phyloP scores from a whole-genome alignment of 2,329 filamentous ascomycete genomes.

The Fusarium anguioides region DNA sequence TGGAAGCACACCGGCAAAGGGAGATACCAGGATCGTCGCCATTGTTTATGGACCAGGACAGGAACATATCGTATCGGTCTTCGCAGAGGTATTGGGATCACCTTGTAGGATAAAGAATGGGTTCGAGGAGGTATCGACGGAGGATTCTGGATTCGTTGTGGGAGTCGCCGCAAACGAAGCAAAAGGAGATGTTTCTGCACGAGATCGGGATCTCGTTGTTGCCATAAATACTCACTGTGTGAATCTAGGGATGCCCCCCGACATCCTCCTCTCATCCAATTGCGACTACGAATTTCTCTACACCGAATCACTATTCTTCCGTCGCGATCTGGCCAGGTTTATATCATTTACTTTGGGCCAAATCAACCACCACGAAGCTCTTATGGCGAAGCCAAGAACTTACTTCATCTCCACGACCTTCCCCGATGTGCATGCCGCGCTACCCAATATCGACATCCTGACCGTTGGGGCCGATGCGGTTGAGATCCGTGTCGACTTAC shows the following conservation, averaged over 20 bases:
- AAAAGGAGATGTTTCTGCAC: constrained; percentile 66
- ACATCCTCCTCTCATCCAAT: constrained; percentile 70
- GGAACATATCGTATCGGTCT: constrained; percentile 77
- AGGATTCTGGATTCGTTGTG: constrained; percentile 73
- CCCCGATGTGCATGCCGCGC: constrained; percentile 82
- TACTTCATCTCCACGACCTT: constrained; percentile 92
- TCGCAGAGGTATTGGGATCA: constrained; percentile 84
- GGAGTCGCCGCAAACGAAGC: constrained; percentile 71
- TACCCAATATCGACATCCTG: constrained; percentile 87
- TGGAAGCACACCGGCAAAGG: constrained; percentile 60
- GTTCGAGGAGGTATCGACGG: constrained; percentile 63
- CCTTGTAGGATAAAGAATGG: constrained; percentile 69
- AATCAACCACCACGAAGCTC: constrained; percentile 79
- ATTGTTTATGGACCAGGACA: constrained; percentile 78
- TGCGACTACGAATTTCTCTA: constrained; percentile 92
- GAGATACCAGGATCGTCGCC: constrained; percentile 69
- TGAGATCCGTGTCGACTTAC: constrained; percentile 84
- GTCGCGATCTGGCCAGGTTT: constrained; percentile 81
- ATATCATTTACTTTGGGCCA: constrained; percentile 84
- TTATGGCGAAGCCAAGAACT: constrained; percentile 81
- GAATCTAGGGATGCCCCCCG: constrained; percentile 75
- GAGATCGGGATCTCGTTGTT: constrained; percentile 69
- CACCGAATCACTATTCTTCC: constrained; percentile 75
- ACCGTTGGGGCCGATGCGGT: constrained; percentile 89
- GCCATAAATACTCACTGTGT: constrained; percentile 83